Evolutionary conservation across 169 alveolate genomes (phyloP), one percentile per base, ranked within the genome.

Genomic region (Plasmodium knowlesi): DNA sequence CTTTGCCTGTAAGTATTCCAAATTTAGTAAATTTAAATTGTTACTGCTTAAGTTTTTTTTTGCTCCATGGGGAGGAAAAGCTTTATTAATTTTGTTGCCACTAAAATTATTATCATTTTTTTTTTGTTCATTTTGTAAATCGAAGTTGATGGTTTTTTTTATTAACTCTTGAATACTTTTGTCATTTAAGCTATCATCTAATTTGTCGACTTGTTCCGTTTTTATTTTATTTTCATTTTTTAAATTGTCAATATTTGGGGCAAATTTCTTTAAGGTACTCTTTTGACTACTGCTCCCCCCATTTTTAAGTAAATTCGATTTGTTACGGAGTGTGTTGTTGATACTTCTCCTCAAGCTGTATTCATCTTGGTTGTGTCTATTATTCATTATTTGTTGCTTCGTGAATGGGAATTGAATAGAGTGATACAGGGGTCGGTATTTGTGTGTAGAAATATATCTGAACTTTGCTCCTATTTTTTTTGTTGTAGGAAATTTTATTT

Each of bases 321-420:
- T 90, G 53, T 61, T 79, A 19, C 94, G 86, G 70, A 90, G 67
- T 46, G 92, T 71, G 76, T 90, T 90, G 39, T 50, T 90, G 82
- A 90, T 90, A 25, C 95, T 90, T 81, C 95, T 90, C 61, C 95
- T 80, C 92, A 79, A 67, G 84, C 95, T 90, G 76, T 70, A 78
- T 81, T 90, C 95, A 81, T 80, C 84, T 25, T 88, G 61, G 73
- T 81, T 81, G 83, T 90, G 82, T 61, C 84, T 78, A 81, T 81
- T 81, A 72, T 50, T 81, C 95, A 81, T 90, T 81, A 79, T 89
- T 89, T n/a, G 61, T n/a, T 89, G 34, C 5, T 32, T 14, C 54
- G 37, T 61, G 22, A 67, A 39, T 83, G n/a, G 50, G 34, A 81
- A 43, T 3, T 39, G 9, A 9, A 34, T 81, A 53, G 37, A 53